Evolutionary conservation across 371 early-diverging fungal genomes (phyloP), one percentile per base, ranked within the genome.

Genomic region (Mitosporidium daphniae): DNA sequence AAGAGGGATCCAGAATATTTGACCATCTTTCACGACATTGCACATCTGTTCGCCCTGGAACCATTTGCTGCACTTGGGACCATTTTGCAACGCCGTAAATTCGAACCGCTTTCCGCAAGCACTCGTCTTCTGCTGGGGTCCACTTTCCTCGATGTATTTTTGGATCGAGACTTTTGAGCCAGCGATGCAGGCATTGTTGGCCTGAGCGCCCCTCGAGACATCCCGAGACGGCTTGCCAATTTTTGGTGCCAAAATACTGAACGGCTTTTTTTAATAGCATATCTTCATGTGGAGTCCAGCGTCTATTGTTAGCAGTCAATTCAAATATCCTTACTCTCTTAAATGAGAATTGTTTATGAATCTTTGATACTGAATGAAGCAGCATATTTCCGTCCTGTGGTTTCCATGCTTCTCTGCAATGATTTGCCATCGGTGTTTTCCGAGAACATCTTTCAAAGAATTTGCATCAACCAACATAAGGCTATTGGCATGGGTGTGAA

Each of bases 21-120:
- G 43, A 41, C 66, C 68, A 80, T 17, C 71, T 55, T 21, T 65
- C 59, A 19, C 64, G 43, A 32, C 77, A 77, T 39, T 78, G 77
- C 28, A 56, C 55, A 3, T 61, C 58, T 2, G 61, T 51, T 15
- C 72, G 53, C 21, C 53, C 50, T 0, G 54, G 57, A 21, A 72
- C 27, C 9, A 50, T 50, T n/a, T 47, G 28, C 0, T 69, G 57
- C 4, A 72, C 50, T 13, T 48, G 44, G 31, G 53, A 50, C 62
- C 66, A 66, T 27, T 54, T 55, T 26, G 50, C 50, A 14, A 52
- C 50, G 21, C 64, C 64, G 17, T 55, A 36, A n/a, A 48, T 12
- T 20, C 37, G 42, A 3, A 64, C 63, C 0, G 55, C 58, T 23
- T 53, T 46, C 2, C 22, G 31, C 27, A 67, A 34, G 11, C 48